A percentile compares a stretch with the other conserved stretches of the same genome.
Conservation (phyloP, 2,329 filamentous ascomycete species). For the Penicillium concentricum region DNA sequence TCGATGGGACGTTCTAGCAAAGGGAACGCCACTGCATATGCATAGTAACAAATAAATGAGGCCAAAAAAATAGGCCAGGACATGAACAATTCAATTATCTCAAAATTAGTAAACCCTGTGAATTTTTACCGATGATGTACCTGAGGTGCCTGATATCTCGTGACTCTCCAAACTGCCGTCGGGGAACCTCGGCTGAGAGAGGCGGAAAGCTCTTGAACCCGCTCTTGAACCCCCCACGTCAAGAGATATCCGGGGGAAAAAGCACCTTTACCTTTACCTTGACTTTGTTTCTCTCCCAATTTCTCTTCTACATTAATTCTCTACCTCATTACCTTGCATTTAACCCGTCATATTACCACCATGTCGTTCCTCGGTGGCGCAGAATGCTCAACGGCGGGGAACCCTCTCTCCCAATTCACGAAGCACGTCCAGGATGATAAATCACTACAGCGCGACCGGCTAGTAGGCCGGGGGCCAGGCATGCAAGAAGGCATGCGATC, state of each 20-base stretch:
- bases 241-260: conserved; percentile 12
- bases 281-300: conserved; percentile 1
- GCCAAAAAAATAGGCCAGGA: not conserved
- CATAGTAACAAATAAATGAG: not conserved
- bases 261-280: not conserved
- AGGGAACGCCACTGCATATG: not conserved
- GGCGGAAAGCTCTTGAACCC: conserved; percentile 25
- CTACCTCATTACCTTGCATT: not conserved
- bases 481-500: conserved; percentile 76
- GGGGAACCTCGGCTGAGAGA: conserved; percentile 25
- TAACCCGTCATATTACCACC: conserved; percentile 20
- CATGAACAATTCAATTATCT: not conserved
- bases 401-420: conserved; percentile 94
- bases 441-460: conserved; percentile 84
- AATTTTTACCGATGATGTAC: not conserved
- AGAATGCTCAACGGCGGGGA: conserved; percentile 94
- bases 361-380: conserved; percentile 97
- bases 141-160: not conserved
- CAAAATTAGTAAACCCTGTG: not conserved
- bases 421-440: conserved; percentile 98
- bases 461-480: conserved; percentile 72
- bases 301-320: not conserved
- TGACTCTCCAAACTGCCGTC: conserved; percentile 1
- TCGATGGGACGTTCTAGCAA: not conserved
- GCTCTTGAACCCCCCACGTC: conserved; percentile 26